Evolutionary conservation across 768 basidiomycete genomes (phyloP).

Genomic region (Lepiota venenata): DNA sequence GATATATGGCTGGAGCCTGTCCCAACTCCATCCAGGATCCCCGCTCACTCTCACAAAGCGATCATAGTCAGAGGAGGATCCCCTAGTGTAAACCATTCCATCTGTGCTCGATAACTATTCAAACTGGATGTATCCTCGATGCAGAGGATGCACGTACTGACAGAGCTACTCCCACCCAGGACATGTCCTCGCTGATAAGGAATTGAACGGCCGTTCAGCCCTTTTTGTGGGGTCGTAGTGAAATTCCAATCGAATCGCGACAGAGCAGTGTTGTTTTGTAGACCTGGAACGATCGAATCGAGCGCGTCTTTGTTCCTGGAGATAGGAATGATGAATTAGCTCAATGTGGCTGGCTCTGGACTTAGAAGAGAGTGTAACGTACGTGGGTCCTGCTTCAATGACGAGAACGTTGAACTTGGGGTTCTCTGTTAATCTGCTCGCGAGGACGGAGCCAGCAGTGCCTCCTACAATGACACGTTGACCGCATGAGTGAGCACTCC

Average conservation of each 20-base stretch:
- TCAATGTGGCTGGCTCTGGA: too few species aligned
- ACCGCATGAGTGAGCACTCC: too few species aligned
- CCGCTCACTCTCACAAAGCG: slow-evolving; percentile 22
- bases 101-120: slow-evolving; percentile 16
- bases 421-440: slow-evolving; percentile 25
- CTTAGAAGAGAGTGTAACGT: background rate
- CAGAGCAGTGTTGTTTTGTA: background rate
- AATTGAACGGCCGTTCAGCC: slow-evolving; percentile 21
- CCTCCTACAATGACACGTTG: slow-evolving; percentile 14
- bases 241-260: slow-evolving; percentile 31
- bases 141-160: slow-evolving; percentile 21
- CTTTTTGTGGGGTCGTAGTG: slow-evolving; percentile 27
- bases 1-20: slow-evolving; percentile 24
- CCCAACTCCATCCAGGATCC: slow-evolving; percentile 31
- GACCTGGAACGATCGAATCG: slow-evolving; percentile 17
- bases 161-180: slow-evolving; percentile 28
- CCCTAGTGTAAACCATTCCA: slow-evolving; percentile 27
- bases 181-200: slow-evolving; percentile 25
- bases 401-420: slow-evolving; percentile 21
- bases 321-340: background rate
- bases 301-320: slow-evolving; percentile 18
- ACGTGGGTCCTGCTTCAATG: slow-evolving; percentile 26
- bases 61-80: slow-evolving; percentile 25
- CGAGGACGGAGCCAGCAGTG: slow-evolving; percentile 23
- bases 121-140: background rate